Evolutionary conservation across 2,329 filamentous ascomycete genomes (phyloP), one percentile per base, ranked within the genome.

Genomic region (Alternaria brassicae): DNA sequence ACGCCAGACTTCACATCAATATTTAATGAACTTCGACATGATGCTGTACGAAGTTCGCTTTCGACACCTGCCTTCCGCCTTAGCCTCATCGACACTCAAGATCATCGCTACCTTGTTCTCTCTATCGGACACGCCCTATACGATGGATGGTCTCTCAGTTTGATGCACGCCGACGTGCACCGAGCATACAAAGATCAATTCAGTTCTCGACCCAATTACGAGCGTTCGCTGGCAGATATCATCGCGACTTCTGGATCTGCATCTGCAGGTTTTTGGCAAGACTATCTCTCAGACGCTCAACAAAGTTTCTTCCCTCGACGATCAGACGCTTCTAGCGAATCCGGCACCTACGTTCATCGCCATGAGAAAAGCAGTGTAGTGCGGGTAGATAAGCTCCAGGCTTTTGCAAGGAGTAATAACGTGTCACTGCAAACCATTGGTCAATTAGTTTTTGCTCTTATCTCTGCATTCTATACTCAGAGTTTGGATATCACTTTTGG

Each of bases 41-140:
- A 73, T 83, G 56, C 70, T 60, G 39, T 57, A 4, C 27, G 52
- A 3, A 42, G 47, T 4, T 37, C 52, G 21, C 25, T 48, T 2
- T 49, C 56, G n/a, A 59, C 4, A 66, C 68, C 37, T 67, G 77
- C 23, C 50, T 74, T 68, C 27, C 76, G 76, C 15, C 54, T 86
- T 13, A 77, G 75, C 3, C 50, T 82, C 4, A 65, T 82, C 19
- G 62, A 73, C 15, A 71, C 77, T 19, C 55, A 69, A 0, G 50
- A 61, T 6, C 72, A 77, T 15, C 72, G 53, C 3, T 84, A 83
- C 56, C 68, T 87, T n/a, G 58, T 86, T 4, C 74, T 97, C 1
- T 93, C 92, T 0, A 88, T 97, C 37, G 85, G 93, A 0, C 93
- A 97, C 77, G 92, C 93, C 1, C 82, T 97, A 19, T 97, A 97